Percentiles rank a stretch among this genome's conserved stretches.
Evolutionary conservation across 371 early-diverging fungal species (phyloP).

Genomic region (Lichtheimia corymbifera): DNA sequence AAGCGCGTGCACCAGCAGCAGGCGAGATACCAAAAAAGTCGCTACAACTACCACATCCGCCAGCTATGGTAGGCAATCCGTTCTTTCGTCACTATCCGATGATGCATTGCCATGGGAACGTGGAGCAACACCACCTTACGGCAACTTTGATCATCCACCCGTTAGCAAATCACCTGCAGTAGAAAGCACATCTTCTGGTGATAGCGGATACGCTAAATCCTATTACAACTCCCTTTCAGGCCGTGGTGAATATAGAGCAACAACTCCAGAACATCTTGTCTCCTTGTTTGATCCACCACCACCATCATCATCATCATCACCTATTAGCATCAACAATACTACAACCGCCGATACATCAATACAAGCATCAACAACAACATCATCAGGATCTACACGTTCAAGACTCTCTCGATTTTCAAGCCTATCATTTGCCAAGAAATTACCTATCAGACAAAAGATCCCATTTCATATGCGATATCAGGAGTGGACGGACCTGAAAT

Average conservation of each 20-base stretch:
- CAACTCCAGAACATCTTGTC: conserved; percentile 17
- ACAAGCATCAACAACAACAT: neutral
- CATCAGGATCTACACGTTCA: conserved; percentile 8
- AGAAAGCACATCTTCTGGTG: conserved; percentile 16
- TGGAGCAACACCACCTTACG: neutral
- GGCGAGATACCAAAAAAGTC: neutral
- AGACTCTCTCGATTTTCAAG: conserved; percentile 13
- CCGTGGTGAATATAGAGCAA: neutral
- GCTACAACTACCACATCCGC: neutral
- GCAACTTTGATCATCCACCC: neutral
- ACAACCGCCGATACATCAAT: neutral
- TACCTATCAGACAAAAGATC: conserved; percentile 22
- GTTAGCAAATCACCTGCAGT: conserved; percentile 5
- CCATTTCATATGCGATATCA: conserved; percentile 39
- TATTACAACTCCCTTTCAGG: neutral
- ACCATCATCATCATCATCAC: neutral
- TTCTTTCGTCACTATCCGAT: neutral
- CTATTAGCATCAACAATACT: neutral
- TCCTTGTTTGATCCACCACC: conserved; percentile 22
- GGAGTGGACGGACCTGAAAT: conserved; percentile 33
- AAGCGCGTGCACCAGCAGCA: neutral
- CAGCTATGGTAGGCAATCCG: neutral
- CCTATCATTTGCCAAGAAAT: conserved; percentile 22
- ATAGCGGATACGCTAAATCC: conserved; percentile 21
- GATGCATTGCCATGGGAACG: neutral